Evolutionary conservation across 495 filamentous ascomycete genomes (phyloP), one percentile per base, ranked within the genome.

Genomic region (Penicillium coffeae): DNA sequence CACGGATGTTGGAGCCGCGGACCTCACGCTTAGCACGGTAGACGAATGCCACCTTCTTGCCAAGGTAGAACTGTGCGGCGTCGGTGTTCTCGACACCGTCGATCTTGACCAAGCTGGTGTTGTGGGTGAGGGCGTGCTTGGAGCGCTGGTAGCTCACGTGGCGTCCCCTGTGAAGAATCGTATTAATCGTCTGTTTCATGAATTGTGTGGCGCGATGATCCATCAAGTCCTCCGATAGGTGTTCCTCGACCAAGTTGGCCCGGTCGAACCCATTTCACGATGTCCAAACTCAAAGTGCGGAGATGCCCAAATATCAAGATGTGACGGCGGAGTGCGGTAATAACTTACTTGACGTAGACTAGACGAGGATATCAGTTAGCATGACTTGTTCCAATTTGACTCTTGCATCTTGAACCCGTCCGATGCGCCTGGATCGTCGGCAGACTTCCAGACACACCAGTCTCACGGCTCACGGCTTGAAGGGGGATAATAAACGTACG

Each of bases 1-100:
- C 91, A 66, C 91, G 79, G 72, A 97, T 90, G 83, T 97, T 96
- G 69, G 90, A 89, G 67, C 93, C 93, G 61, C 89, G 88, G 60
- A 91, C 78, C 78, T 95, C 90, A 74, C 81, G 86, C 77, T 87
- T 83, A 51, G 85, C 93, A 58, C 90, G 87, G 80, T 97, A 97
- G 72, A 98, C 90, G 71, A 89, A 97, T 61, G 92, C 92, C 67
- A 96, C 82, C 75, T 87, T 89, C 84, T 98, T 96, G 78, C 93
- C 92, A 44, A 88, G 77, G 77, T 90, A 91, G 81, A 91, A 92
- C 71, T 79, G 84, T 68, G 93, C 93, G 65, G 86, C 89, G 58
- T 84, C 76, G 55, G 86, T 76, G 78, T 86, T 82, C 61, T 92
- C 89, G 60, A 96, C 93, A 71, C 92, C 92, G 77, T 97, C 89